Conservation (phyloP, 495 filamentous ascomycete genomes). For the Trichoderma reesei region DNA sequence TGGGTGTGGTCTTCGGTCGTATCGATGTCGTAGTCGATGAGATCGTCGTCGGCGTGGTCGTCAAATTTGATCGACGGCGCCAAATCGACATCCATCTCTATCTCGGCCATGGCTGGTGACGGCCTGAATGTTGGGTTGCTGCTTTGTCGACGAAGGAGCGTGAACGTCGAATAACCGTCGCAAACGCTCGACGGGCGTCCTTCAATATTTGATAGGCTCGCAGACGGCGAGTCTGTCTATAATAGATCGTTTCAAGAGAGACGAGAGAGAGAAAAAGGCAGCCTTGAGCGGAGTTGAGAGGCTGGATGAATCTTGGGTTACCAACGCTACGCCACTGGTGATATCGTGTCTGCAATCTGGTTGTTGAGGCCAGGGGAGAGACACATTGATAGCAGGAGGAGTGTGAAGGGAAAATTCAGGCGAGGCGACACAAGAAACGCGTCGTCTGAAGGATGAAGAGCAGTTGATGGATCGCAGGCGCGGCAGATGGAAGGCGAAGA, state of each 20-base stretch:
- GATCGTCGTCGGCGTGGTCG: background rate
- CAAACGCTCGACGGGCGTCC: background rate
- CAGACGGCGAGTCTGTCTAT: background rate
- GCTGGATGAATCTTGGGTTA: background rate
- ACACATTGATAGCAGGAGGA: background rate
- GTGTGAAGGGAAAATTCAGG: background rate
- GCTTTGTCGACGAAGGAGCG: background rate
- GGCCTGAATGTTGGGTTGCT: background rate
- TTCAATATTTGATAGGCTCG: background rate
- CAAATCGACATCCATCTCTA: constrained; percentile 4
- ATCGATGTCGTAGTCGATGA: constrained; percentile 1
- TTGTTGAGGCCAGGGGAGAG: background rate
- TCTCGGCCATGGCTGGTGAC: background rate
- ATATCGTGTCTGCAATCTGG: background rate
- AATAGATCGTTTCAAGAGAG: too few relatives aligned
- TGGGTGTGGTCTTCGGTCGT: background rate
- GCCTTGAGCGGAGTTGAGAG: background rate
- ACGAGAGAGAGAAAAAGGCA: background rate
- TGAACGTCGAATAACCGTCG: background rate
- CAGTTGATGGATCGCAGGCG: background rate
- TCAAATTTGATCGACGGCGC: background rate
- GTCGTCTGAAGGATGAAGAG: background rate
- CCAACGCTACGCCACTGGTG: background rate
- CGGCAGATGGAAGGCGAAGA: background rate
- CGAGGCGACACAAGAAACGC: background rate